Base-by-base conservation (phyloP, 2,329 filamentous ascomycete genomes). In the Taxawa tesnikishii region DNA sequence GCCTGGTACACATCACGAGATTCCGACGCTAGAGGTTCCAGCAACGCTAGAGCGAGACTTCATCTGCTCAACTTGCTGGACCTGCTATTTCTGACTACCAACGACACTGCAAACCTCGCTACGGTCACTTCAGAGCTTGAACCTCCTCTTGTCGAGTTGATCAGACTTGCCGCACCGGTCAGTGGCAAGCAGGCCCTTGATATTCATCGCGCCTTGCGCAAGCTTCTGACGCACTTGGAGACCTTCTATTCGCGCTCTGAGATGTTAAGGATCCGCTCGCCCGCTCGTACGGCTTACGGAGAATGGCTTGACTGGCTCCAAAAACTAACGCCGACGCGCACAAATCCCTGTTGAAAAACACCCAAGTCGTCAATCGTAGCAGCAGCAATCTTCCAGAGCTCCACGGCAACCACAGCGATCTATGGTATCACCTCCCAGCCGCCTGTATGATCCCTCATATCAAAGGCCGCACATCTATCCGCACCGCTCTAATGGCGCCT, bases 371-470 rank as follows among this genome's bases (percentile, higher is more conserved):
- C 12, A n/a, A 15, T 3, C 15, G 27, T 27, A 13, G 8, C 2
- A 9, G 28, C 13, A 14, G 28, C 14, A 17, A 26, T n/a, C 12
- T 32, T 9, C 35, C 38, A 10, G 14, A 15, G 4, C 26, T 31
- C 11, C 38, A 40, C 14, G 38, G 38, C n/a, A 15, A 16, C 15
- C 13, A 21, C 7, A 18, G 27, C 7, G 38, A 40, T 27, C 32
- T 31, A 5, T 38, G 38, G 35, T 28, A 33, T 11, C 35, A 36
- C 18, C 35, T 38, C 17, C 38, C 38, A 6, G 33, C 33, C 6
- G 38, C 34, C 7, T 28, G 7, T 19, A 29, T 34, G 17, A 18
- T 18, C 19, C 26, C 8, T 15, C 38, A 25, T 25, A 33, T 32
- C 11, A 16, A 29, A 7, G 24, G 12, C 16, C 28, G n/a, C 21